These are phyloP conservation scores for Seiridium unicorne DNA, from an alignment of 2,329 filamentous ascomycete species.

Conservation along the genomic window DNA sequence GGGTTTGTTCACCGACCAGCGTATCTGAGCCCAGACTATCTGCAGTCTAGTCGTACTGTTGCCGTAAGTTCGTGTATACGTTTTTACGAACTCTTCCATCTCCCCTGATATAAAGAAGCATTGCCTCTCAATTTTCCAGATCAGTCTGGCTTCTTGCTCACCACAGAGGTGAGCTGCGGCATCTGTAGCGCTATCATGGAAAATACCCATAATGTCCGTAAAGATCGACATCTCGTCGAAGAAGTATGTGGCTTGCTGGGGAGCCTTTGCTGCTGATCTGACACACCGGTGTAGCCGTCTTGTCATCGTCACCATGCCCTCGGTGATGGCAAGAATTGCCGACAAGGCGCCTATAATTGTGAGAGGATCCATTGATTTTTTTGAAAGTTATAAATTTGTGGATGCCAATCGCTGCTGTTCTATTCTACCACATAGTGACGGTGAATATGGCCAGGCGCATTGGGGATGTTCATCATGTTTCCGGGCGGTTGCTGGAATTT, in stretches of 20 bases:
- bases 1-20: slow-evolving; percentile 16
- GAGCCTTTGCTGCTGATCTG: not conserved
- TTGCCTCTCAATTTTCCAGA: not conserved
- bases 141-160: slow-evolving; percentile 8
- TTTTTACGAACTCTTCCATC: not conserved
- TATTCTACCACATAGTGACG: too few relatives aligned
- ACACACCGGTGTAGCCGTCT: slow-evolving; percentile 6
- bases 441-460: too few relatives aligned
- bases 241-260: slow-evolving; percentile 16
- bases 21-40: slow-evolving; percentile 12
- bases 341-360: not conserved
- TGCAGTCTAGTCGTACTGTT: not conserved
- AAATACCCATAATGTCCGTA: slow-evolving; percentile 11
- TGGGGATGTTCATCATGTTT: too few relatives aligned
- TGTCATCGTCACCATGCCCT: slow-evolving; percentile 11
- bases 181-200: slow-evolving; percentile 11
- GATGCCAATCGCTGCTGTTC: too few relatives aligned
- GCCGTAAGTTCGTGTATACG: not conserved
- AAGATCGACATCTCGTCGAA: slow-evolving; percentile 16
- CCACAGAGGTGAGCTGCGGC: slow-evolving; percentile 1
- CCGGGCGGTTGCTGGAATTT: too few relatives aligned
- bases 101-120: not conserved
- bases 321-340: slow-evolving; percentile 16
- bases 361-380: not conserved
- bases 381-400: too few relatives aligned